Conservation (phyloP, 2,329 filamentous ascomycete genomes). For the Penicillium crustosum region DNA sequence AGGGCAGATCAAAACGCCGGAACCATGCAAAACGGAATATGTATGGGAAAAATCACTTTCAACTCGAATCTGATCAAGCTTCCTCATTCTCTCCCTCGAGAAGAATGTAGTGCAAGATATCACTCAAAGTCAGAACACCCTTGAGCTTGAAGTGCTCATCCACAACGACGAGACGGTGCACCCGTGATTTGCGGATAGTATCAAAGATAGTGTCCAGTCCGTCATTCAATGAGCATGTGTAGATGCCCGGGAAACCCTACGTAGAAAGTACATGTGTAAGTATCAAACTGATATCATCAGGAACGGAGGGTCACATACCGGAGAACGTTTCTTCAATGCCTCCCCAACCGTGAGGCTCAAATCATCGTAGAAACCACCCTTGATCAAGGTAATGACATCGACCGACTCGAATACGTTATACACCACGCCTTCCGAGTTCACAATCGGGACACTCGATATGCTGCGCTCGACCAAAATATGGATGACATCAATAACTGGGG, state of each 20-base stretch:
- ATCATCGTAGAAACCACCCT: conserved; percentile 89
- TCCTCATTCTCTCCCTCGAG: conserved; percentile 71
- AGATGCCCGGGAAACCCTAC: conserved; percentile 89
- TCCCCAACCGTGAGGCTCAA: conserved; percentile 83
- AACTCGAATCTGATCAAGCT: conserved; percentile 25
- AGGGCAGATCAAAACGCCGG: conserved; percentile 32
- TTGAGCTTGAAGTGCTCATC: conserved; percentile 84
- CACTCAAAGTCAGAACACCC: conserved; percentile 88
- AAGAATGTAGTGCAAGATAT: conserved; percentile 93
- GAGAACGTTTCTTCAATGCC: conserved; percentile 78
- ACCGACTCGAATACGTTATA: conserved; percentile 98
- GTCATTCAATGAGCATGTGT: conserved; percentile 90
- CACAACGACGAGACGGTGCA: conserved; percentile 89
- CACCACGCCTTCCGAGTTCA: conserved; percentile 75
- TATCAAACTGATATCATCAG: neutral
- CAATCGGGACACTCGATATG: conserved; percentile 91
- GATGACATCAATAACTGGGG: conserved; percentile 89
- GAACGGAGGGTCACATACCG: conserved; percentile 51
- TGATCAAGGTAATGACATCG: conserved; percentile 94
- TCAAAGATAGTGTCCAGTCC: conserved; percentile 94
- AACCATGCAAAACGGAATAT: conserved; percentile 34
- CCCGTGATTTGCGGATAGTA: conserved; percentile 89
- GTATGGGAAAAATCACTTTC: conserved; percentile 19
- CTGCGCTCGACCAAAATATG: conserved; percentile 88
- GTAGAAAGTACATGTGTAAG: neutral